Evolutionary conservation across 106 monocot species (phyloP).

Genomic region (Allium sativum): DNA sequence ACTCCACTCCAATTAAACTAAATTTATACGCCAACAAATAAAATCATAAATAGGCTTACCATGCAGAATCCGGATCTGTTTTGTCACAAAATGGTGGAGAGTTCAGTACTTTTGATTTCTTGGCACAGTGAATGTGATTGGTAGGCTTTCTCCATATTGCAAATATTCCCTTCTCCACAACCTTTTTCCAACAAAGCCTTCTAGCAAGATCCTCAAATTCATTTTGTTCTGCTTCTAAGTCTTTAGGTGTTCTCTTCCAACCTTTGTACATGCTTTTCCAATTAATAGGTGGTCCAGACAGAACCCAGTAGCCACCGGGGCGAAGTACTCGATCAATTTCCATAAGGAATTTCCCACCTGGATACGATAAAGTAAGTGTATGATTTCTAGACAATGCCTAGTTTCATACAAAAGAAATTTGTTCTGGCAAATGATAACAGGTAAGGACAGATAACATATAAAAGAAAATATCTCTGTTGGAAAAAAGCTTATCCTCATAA

Average conservation of each 20-base stretch:
- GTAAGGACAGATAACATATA: too few relatives aligned
- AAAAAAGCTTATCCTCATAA: too few relatives aligned
- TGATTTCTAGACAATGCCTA: neutral
- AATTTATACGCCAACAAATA: neutral
- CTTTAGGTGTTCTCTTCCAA: conserved; percentile 39
- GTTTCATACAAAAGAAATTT: neutral
- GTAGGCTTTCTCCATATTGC: conserved; percentile 66
- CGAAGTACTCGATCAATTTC: conserved; percentile 69
- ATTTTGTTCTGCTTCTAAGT: conserved; percentile 44
- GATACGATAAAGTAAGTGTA: neutral
- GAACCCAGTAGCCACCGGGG: conserved; percentile 75
- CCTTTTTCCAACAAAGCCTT: conserved; percentile 55
- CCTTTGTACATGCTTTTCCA: conserved; percentile 52
- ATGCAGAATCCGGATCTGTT: conserved; percentile 49
- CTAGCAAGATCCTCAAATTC: conserved; percentile 46
- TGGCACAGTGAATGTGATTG: conserved; percentile 47
- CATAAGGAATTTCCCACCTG: conserved; percentile 54
- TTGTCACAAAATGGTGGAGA: conserved; percentile 40
- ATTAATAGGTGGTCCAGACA: conserved; percentile 76
- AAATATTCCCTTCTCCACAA: conserved; percentile 41
- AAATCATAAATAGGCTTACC: conserved; percentile 21
- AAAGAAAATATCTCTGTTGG: too few relatives aligned
- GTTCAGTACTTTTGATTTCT: conserved; percentile 25
- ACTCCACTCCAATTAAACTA: neutral
- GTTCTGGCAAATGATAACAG: too few relatives aligned